A percentile compares a stretch with the other conserved stretches of the same genome.
phyloP scores from a whole-genome alignment of 352 stramenopile genomes.

The Phytophthora sp. region DNA sequence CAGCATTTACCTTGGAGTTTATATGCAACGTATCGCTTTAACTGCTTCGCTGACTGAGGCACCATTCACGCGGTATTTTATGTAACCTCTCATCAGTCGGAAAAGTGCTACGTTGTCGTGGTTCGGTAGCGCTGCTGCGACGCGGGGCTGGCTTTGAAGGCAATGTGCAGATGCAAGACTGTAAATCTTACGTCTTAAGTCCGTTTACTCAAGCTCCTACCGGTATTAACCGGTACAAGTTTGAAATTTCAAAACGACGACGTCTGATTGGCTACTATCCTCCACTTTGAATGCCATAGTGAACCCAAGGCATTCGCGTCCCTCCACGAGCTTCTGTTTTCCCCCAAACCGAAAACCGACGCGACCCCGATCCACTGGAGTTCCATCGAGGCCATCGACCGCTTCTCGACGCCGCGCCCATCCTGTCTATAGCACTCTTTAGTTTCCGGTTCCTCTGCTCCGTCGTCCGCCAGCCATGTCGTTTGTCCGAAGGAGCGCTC shows the following conservation, averaged over 20 bases:
- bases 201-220: background rate
- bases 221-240: slow-evolving; percentile 21
- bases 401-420: background rate
- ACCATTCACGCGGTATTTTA: too few species aligned
- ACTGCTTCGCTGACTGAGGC: too few species aligned
- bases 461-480: slow-evolving; percentile 22
- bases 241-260: slow-evolving; percentile 45
- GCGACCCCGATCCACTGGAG: slow-evolving; percentile 9
- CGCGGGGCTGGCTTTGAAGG: too few species aligned
- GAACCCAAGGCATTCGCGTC: slow-evolving; percentile 30
- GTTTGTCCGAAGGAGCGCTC: slow-evolving; percentile 28
- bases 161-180: background rate
- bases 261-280: slow-evolving; percentile 34
- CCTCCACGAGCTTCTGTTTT: slow-evolving; percentile 23
- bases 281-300: slow-evolving; percentile 18
- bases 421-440: slow-evolving; percentile 16
- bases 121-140: too few species aligned
- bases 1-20: too few species aligned
- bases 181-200: too few species aligned
- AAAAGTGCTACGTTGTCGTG: too few species aligned
- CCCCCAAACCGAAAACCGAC: slow-evolving; percentile 12
- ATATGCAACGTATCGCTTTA: too few species aligned
- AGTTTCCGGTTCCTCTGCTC: slow-evolving; percentile 3
- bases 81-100: too few species aligned
- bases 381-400: background rate